Conservation (phyloP, 495 filamentous ascomycete genomes). For the Aspergillus heteromorphus region DNA sequence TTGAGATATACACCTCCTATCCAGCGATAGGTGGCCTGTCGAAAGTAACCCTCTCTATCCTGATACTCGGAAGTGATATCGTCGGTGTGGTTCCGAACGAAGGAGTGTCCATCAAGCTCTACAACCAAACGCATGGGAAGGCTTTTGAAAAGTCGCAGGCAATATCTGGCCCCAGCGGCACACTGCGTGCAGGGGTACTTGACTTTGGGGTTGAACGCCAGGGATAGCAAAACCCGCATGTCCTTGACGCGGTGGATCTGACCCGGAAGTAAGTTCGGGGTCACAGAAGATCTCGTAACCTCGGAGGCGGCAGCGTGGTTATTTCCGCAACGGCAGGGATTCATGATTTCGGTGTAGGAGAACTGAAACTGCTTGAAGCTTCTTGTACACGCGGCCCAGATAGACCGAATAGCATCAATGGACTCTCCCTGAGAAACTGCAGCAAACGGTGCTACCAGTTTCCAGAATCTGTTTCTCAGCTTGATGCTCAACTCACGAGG, state of each 20-base stretch:
- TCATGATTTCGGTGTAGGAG: constrained; percentile 3
- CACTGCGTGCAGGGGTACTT: constrained; percentile 11
- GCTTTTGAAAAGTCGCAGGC: constrained; percentile 5
- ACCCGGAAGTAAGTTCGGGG: not conserved
- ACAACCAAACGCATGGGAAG: constrained; percentile 32
- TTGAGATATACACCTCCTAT: constrained; percentile 36
- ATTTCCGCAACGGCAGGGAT: constrained; percentile 1
- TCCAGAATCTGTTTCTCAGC: constrained; percentile 20
- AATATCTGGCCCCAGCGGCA: no score
- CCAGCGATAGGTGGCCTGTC: constrained; percentile 33
- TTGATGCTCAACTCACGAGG: constrained; percentile 7
- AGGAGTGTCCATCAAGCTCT: not conserved
- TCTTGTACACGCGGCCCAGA: constrained; percentile 21
- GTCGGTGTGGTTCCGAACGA: constrained; percentile 25
- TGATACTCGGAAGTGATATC: constrained; percentile 22
- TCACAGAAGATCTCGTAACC: not conserved
- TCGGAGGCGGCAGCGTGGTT: not conserved
- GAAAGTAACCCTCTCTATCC: constrained; percentile 6
- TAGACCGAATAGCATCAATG: constrained; percentile 9
- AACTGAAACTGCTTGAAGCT: constrained; percentile 26
- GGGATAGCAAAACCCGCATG: constrained; percentile 14
- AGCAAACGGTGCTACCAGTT: constrained; percentile 1
- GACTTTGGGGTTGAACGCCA: not conserved
- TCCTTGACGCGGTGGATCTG: constrained; percentile 7
- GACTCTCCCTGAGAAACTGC: constrained; percentile 5